Percentiles rank a stretch among this genome's conserved stretches.
Conservation (phyloP, 306 rosid genomes). For the Heteromeles arbutifolia region DNA sequence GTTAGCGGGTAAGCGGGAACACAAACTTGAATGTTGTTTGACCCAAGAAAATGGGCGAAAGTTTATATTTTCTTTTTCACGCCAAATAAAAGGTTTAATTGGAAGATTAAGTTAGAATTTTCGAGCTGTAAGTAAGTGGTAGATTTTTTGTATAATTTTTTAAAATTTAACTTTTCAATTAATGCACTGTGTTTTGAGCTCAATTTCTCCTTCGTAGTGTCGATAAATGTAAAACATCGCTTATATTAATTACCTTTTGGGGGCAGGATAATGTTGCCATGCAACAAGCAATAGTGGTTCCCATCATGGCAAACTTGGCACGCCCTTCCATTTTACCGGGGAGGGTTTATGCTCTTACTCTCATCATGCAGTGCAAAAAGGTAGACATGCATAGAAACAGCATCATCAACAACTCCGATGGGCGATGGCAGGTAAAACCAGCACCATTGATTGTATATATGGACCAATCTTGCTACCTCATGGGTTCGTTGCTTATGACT, state of each 20-base stretch:
- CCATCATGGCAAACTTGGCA: slow-evolving; percentile 49
- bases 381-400: slow-evolving; percentile 18
- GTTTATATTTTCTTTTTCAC: background rate
- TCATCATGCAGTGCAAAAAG: slow-evolving; percentile 38
- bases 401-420: slow-evolving; percentile 18
- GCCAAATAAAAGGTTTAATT: background rate
- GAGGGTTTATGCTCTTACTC: slow-evolving; percentile 23
- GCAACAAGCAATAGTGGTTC: slow-evolving; percentile 39
- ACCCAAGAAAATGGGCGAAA: background rate
- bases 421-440: slow-evolving; percentile 4
- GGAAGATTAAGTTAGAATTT: background rate
- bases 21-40: slow-evolving; percentile 13
- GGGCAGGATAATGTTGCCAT: slow-evolving; percentile 36
- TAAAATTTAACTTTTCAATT: no score
- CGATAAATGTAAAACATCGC: no score
- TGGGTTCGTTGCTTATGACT: background rate
- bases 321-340: slow-evolving; percentile 27
- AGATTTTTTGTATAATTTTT: no score
- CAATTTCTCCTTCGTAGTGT: no score
- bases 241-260: background rate
- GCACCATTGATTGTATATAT: slow-evolving; percentile 30
- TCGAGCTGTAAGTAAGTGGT: background rate
- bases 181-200: no score
- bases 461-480: slow-evolving; percentile 31
- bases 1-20: slow-evolving; percentile 15